These are phyloP conservation scores for Ilyonectria mors-panacis DNA, from an alignment of 2,329 filamentous ascomycete species.

Conservation along the genomic window DNA sequence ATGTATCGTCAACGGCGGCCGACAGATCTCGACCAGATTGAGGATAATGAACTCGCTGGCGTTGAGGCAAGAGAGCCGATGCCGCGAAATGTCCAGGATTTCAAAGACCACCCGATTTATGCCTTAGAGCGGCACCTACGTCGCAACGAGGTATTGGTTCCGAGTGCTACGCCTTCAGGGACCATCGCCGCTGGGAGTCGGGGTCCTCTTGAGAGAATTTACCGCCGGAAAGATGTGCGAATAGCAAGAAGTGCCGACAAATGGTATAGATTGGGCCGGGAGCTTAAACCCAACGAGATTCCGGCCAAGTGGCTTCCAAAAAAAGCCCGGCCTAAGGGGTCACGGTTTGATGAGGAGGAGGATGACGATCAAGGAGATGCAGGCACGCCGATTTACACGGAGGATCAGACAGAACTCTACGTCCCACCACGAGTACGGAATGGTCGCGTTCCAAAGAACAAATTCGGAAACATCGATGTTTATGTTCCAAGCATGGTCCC, in stretches of 20 bases:
- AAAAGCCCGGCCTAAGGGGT: slow-evolving; percentile 53
- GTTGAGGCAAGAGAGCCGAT: slow-evolving; percentile 84
- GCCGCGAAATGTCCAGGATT: slow-evolving; percentile 88
- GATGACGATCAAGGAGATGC: slow-evolving; percentile 50
- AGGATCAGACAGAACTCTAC: slow-evolving; percentile 81
- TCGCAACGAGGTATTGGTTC: slow-evolving; percentile 85
- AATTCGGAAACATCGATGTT: slow-evolving; percentile 93
- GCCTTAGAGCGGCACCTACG: slow-evolving; percentile 89
- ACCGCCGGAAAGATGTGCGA: slow-evolving; percentile 85
- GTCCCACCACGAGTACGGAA: slow-evolving; percentile 81
- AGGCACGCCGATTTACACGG: slow-evolving; percentile 72
- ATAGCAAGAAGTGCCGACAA: slow-evolving; percentile 84
- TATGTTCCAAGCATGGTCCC: slow-evolving; percentile 96
- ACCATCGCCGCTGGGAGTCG: slow-evolving; percentile 80
- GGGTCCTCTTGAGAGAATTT: slow-evolving; percentile 81
- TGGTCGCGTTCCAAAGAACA: slow-evolving; percentile 88
- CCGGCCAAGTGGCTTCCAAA: slow-evolving; percentile 82
- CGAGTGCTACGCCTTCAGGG: slow-evolving; percentile 78
- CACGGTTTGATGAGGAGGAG: slow-evolving; percentile 47
- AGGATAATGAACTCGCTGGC: slow-evolving; percentile 81
- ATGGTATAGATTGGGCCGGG: slow-evolving; percentile 91
- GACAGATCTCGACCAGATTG: slow-evolving; percentile 84
- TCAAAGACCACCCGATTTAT: slow-evolving; percentile 87
- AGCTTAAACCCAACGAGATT: slow-evolving; percentile 83
- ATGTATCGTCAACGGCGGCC: slow-evolving; percentile 59